Base-by-base conservation (phyloP, 306 rosid genomes). In the Vigna trinervia region DNA sequence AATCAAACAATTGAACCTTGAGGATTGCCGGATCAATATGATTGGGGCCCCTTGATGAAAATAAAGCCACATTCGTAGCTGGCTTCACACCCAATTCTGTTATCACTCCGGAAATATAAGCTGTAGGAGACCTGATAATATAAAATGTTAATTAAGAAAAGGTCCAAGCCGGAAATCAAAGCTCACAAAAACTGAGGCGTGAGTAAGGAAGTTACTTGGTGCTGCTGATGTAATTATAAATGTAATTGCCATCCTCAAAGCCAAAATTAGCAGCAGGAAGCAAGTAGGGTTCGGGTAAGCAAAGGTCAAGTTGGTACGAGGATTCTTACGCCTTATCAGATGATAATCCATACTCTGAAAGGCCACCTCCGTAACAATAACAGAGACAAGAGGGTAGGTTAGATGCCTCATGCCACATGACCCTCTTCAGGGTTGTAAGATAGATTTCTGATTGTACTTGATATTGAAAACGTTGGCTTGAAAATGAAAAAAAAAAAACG, bases 41-140 rank as follows among this genome's bases (percentile, higher is more conserved):
- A 72, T 64, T 87, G 20, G 98, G 98, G 1, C 98, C 98, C 50
- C 96, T 87, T 17, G 95, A 82, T 36, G 98, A 93, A 86, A 91
- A 91, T 20, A 85, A 2, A 71, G 92, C 93, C 73, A 93, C 17
- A 19, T 36, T 0, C 10, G 96, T 96, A 36, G 93, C 70, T 39
- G 89, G 87, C 41, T 83, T 80, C 34, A 7, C 7, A 23, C 79
- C 88, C 4, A 85, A 5, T 51, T 65, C 50, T 19, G 96, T 89
- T 58, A 32, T 76, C 43, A 70, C 86, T 1, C 5, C 67, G 60
- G 88, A 81, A 28, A 91, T 74, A 80, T 28, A 72, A 70, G 95
- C 93, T 73, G 41, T 1, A 0, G 98, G 93, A 48, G 5, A 75
- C 75, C 95, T 91, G 77, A 28, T 22, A 20, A 70, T 51, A 6